Conservation (phyloP, 2,329 filamentous ascomycete genomes). For the Colletotrichum magnum region DNA sequence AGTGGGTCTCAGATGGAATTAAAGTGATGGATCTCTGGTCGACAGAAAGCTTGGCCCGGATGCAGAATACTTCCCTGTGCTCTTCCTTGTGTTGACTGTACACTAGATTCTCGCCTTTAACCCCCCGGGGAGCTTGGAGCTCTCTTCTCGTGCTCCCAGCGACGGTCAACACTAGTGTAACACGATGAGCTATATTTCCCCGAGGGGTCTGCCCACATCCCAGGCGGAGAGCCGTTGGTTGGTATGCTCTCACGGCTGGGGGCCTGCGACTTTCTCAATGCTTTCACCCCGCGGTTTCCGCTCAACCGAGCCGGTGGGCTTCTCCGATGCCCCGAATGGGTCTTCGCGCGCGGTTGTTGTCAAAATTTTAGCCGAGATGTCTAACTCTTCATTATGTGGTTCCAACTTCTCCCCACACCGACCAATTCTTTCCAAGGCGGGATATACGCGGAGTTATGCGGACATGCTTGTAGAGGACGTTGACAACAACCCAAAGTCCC, state of each 20-base stretch:
- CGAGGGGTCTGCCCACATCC: slow-evolving; percentile 2
- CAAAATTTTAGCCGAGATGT: neutral
- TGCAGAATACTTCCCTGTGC: slow-evolving; percentile 25
- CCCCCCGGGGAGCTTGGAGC: neutral
- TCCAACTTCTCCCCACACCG: neutral
- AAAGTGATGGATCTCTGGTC: slow-evolving; percentile 26
- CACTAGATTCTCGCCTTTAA: neutral
- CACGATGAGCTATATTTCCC: slow-evolving; percentile 6
- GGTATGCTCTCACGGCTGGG: slow-evolving; percentile 7
- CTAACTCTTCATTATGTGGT: no score
- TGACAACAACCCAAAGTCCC: neutral
- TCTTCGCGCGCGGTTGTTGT: slow-evolving; percentile 17
- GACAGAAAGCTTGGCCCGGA: slow-evolving; percentile 25
- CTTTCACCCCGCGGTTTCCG: neutral
- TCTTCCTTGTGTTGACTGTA: no score
- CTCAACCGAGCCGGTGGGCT: slow-evolving; percentile 4
- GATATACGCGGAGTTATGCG: neutral
- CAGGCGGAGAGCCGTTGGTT: neutral
- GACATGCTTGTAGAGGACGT: neutral
- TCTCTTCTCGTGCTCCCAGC: no score
- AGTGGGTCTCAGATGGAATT: slow-evolving; percentile 13
- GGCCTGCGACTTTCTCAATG: neutral
- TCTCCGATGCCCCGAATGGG: slow-evolving; percentile 2
- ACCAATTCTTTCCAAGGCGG: neutral
- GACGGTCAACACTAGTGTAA: neutral